Evolutionary conservation across 139 green algal genomes (phyloP), one percentile per base, ranked within the genome.

Genomic region (Chlorella sp.): DNA sequence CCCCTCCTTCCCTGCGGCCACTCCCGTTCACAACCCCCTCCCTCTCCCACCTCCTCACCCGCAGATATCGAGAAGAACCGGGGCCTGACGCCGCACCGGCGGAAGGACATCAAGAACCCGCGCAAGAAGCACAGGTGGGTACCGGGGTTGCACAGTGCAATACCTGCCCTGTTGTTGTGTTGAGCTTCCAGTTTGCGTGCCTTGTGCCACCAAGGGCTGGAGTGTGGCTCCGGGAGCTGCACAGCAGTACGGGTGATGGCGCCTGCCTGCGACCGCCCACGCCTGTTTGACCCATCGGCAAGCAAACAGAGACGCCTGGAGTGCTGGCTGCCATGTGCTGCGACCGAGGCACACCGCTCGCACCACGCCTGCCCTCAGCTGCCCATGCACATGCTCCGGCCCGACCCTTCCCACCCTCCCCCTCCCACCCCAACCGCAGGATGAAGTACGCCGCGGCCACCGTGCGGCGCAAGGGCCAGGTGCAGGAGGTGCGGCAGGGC

Each of bases 21-120:
- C 14, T 38, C 43, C 43, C 43, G 9, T 4, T 34, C 34, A 13
- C 51, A 14, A n/a, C 24, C 28, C 77, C 54, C 24, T 22, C 30
- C 14, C n/a, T 16, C 26, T n/a, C n/a, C n/a, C n/a, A n/a, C n/a
- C n/a, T 32, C 4, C 28, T 44, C 24, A 7, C 19, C 14, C 41
- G 32, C 82, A 86, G 85, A 92, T n/a, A 99, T 99, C 43, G 90
- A 98, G 87, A 96, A 96, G 89, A 99, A 99, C 90, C 88, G 95
- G 7, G 97, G 97, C 69, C 94, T 99, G 38, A 99, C 97, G 20
- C 96, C 97, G 16, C 96, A 99, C 90, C 90, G 97, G 48, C 90
- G 90, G 30, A 97, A 97, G 84, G 95, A 97, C 80, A 89, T 94
- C 64, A 98, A 98, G 91, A 99, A 99, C 91, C 97, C 97, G 30